These are phyloP conservation scores for Yamadazyma kitorensis DNA, from an alignment of 805 yeast species.

Conservation along the genomic window DNA sequence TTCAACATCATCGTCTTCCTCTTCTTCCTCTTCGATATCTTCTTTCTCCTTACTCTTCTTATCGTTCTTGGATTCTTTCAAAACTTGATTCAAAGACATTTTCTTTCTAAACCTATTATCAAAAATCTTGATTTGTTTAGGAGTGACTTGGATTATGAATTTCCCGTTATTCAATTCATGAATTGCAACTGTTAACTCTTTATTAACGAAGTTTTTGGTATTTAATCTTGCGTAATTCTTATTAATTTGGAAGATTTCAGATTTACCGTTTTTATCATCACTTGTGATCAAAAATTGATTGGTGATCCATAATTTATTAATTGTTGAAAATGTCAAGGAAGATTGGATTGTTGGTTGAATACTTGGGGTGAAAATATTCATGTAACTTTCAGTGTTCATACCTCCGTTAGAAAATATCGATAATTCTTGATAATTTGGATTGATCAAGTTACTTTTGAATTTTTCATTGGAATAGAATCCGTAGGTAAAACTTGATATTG, in stretches of 20 bases:
- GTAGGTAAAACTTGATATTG: constrained; percentile 62
- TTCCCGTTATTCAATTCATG: constrained; percentile 56
- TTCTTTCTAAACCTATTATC: constrained; percentile 55
- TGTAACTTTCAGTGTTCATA: constrained; percentile 47
- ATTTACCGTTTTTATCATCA: constrained; percentile 57
- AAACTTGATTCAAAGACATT: constrained; percentile 43
- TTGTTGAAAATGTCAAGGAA: constrained; percentile 68
- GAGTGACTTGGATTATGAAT: constrained; percentile 71
- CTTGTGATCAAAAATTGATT: constrained; percentile 68
- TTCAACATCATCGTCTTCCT: constrained; percentile 42
- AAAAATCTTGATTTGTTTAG: constrained; percentile 60
- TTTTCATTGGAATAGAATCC: constrained; percentile 58
- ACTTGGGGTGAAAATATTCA: constrained; percentile 64
- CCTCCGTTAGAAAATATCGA: constrained; percentile 75
- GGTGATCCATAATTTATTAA: constrained; percentile 74
- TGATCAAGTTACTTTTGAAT: constrained; percentile 57
- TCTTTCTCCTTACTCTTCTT: constrained; percentile 23
- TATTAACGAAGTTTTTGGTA: constrained; percentile 60
- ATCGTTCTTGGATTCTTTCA: constrained; percentile 16
- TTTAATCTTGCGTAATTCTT: constrained; percentile 60
- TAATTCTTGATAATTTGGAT: constrained; percentile 64
- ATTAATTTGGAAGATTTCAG: constrained; percentile 65
- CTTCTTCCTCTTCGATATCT: constrained; percentile 22
- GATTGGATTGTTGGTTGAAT: constrained; percentile 67
- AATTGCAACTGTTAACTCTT: constrained; percentile 63